Base-by-base conservation (phyloP, 257 asterid genomes). In the Penstemon newberryi region DNA sequence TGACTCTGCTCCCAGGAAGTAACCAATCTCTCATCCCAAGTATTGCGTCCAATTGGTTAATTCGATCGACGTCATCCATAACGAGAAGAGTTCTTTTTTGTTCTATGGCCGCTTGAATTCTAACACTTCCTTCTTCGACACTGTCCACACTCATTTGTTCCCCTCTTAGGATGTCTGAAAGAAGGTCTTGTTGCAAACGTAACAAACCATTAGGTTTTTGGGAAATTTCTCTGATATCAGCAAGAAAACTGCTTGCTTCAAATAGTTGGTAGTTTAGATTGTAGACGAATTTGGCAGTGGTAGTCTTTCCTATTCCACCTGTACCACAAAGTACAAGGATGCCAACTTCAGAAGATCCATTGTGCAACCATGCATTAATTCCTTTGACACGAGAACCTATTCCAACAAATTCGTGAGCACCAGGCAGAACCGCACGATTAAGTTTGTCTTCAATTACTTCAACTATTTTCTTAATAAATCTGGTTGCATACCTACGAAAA, bases 251-350 rank as follows among this genome's bases (percentile, higher is more conserved):
- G 2, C 72, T 52, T 40, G 61, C 66, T 11, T 72, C 61, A 1
- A 65, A 72, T 18, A 3, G 11, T 47, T 41, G 36, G 7, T 12
- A 68, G 33, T 65, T 44, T 7, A 46, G 41, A 57, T 72, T 61
- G 60, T 65, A 72, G 0, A 65, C 72, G 49, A 71, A 46, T 19
- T 66, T 61, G 3, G 62, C 77, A 19, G 65, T 72, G 15, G 77
- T 46, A 46, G 77, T 64, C 59, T 72, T 72, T 5, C 77, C 77
- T 2, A 72, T 72, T 43, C 77, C 77, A 8, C 77, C 77, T 66
- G 65, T 58, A 5, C 77, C 77, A 66, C 72, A 57, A 43, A 72
- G 47, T 11, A 71, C 77, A 4, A 72, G 58, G 46, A 65, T 58
- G 67, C 72, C 60, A 56, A 65, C 77, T 15, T 71, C 70, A 11